These are phyloP conservation scores for Erysimum cheiri DNA, from an alignment of 441 rosid genomes.

Conservation along the genomic window DNA sequence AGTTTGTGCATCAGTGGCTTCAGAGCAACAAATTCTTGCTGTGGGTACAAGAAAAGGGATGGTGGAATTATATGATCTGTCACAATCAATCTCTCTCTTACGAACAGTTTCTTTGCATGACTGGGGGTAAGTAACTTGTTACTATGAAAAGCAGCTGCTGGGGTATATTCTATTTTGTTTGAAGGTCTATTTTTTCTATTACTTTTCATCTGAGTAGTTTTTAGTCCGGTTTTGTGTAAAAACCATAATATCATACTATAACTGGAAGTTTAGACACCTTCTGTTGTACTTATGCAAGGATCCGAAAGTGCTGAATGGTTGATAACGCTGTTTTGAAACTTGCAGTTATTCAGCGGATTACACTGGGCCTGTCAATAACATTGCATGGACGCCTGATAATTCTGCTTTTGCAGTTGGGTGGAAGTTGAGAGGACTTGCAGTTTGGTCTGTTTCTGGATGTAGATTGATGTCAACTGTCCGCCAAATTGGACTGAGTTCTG, in stretches of 20 bases:
- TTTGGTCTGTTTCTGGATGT: constrained; percentile 99
- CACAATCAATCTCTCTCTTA: constrained; percentile 71
- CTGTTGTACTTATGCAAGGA: constrained; percentile 7
- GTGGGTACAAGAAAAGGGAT: constrained; percentile 94
- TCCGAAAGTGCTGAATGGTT: constrained; percentile 11
- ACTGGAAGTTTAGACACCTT: constrained; percentile 14
- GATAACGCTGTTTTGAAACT: constrained; percentile 29
- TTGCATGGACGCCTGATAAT: constrained; percentile 98
- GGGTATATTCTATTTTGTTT: constrained; percentile 23
- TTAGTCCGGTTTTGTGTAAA: background rate
- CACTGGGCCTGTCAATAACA: constrained; percentile 91
- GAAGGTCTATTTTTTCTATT: background rate
- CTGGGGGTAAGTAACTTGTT: constrained; percentile 83
- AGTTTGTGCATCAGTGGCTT: constrained; percentile 81
- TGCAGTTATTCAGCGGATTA: constrained; percentile 90
- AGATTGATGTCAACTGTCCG: constrained; percentile 98
- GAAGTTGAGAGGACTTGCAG: constrained; percentile 95
- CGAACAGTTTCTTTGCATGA: constrained; percentile 89
- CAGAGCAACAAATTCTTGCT: constrained; percentile 94
- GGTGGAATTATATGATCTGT: constrained; percentile 86
- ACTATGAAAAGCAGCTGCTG: constrained; percentile 20
- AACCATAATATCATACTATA: background rate
- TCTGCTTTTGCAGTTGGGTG: constrained; percentile 99
- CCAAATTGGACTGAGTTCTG: constrained; percentile 87
- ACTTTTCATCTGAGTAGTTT: background rate